phyloP scores from a whole-genome alignment of 768 basidiomycete genomes.

The Termitomyces sp. region DNA sequence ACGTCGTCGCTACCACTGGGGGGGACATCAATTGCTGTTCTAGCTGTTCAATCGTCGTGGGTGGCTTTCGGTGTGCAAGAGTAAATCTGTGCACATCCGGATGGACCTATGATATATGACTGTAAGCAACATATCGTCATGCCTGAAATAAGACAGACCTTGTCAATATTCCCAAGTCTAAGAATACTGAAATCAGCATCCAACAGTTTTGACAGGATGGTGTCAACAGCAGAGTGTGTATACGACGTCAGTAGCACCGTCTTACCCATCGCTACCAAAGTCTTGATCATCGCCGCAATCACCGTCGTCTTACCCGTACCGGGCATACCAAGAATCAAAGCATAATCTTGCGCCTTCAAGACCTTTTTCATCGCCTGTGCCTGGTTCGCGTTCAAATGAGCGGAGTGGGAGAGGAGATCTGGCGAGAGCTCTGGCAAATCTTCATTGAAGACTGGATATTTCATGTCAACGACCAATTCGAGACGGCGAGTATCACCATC shows the following conservation, averaged over 20 bases:
- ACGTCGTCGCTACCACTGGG: constrained; percentile 94
- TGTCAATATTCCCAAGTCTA: constrained; percentile 86
- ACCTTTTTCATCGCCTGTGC: constrained; percentile 65
- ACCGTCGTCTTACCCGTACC: constrained; percentile 98
- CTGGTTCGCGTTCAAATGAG: constrained; percentile 68
- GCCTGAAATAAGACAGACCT: constrained; percentile 43
- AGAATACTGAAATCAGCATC: constrained; percentile 67
- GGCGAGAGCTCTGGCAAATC: constrained; percentile 14
- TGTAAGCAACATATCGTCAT: background rate
- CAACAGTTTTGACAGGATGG: constrained; percentile 81
- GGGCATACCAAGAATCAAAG: constrained; percentile 94
- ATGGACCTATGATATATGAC: constrained; percentile 54
- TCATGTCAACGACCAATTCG: constrained; percentile 78
- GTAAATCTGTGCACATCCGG: constrained; percentile 73
- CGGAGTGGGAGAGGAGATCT: constrained; percentile 23
- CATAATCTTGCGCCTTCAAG: constrained; percentile 80
- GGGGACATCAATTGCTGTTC: constrained; percentile 82
- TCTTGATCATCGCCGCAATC: constrained; percentile 81
- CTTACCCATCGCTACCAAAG: constrained; percentile 76
- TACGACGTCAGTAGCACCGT: constrained; percentile 87
- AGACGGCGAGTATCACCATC: constrained; percentile 66
- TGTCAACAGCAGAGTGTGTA: constrained; percentile 98
- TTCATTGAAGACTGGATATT: constrained; percentile 54
- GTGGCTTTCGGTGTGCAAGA: constrained; percentile 44
- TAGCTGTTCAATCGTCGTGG: constrained; percentile 73